Evolutionary conservation across 257 asterid species (phyloP).

Genomic region (Solanum tarapatanum): DNA sequence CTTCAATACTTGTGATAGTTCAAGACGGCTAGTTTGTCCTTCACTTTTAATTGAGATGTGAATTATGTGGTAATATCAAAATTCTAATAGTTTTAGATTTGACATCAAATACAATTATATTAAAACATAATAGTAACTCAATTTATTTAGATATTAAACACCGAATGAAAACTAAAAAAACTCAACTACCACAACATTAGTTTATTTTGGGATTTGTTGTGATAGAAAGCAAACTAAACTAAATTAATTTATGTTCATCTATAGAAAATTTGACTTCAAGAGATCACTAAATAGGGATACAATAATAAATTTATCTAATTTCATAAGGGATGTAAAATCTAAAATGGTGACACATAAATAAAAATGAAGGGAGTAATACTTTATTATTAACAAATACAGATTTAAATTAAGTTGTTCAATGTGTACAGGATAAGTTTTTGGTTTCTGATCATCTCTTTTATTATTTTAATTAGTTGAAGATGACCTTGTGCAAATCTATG

Average conservation of each 20-base stretch:
- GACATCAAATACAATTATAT: neutral
- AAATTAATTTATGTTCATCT: too few species aligned
- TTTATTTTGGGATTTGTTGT: neutral
- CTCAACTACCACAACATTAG: neutral
- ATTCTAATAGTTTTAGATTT: too few species aligned
- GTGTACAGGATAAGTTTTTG: neutral
- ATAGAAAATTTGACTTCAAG: too few species aligned
- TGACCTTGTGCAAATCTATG: neutral
- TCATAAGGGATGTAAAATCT: fast-evolving
- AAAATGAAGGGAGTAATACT: too few species aligned
- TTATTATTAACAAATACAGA: too few species aligned
- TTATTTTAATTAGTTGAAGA: neutral
- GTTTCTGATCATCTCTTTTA: neutral
- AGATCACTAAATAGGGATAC: too few species aligned
- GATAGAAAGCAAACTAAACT: neutral
- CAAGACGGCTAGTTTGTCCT: neutral
- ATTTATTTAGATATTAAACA: too few species aligned
- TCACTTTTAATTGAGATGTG: neutral
- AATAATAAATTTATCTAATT: too few species aligned
- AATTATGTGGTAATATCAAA: neutral
- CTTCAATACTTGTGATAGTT: neutral
- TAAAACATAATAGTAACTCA: neutral
- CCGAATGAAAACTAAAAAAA: too few species aligned
- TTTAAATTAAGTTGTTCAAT: neutral
- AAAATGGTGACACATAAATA: too few species aligned